phyloP scores from a whole-genome alignment of 2,329 filamentous ascomycete genomes.

The Sporothrix pseudoabietina region DNA sequence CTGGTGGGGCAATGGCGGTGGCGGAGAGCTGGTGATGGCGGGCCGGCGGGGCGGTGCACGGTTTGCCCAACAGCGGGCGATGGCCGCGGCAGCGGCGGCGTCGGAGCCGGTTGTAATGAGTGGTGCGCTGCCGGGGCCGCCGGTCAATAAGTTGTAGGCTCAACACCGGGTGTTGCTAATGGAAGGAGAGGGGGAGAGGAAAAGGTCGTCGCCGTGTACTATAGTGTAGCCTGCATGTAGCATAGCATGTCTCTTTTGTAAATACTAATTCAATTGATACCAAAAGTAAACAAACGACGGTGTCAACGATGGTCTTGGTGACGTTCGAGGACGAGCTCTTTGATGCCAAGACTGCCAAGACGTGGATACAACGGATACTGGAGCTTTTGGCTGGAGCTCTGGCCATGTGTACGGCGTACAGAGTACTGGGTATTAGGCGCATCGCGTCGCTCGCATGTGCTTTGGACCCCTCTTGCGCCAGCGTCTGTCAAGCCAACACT shows the following conservation, averaged over 20 bases:
- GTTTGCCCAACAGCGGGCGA: constrained; percentile 26
- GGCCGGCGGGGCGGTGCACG: constrained; percentile 31
- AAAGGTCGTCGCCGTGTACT: neutral
- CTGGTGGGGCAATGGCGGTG: constrained; percentile 75
- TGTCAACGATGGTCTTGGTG: no score
- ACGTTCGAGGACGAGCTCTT: neutral
- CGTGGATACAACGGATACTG: neutral
- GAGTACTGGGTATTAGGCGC: no score
- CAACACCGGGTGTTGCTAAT: neutral
- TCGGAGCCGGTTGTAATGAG: constrained; percentile 25
- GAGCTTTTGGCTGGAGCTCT: neutral
- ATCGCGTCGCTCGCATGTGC: neutral
- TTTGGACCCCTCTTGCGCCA: neutral
- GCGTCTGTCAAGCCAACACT: no score
- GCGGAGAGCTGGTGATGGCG: constrained; percentile 53
- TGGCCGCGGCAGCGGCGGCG: constrained; percentile 46
- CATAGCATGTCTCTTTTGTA: neutral
- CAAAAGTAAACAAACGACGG: neutral
- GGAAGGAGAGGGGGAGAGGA: neutral
- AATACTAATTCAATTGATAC: neutral
- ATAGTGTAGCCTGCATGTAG: neutral
- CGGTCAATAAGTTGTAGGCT: constrained; percentile 44
- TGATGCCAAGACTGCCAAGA: constrained; percentile 13
- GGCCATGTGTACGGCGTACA: neutral
- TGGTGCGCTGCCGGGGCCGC: constrained; percentile 43